These are phyloP conservation scores for Nicotiana rustica DNA, from an alignment of 305 asterid species.

Conservation along the genomic window DNA sequence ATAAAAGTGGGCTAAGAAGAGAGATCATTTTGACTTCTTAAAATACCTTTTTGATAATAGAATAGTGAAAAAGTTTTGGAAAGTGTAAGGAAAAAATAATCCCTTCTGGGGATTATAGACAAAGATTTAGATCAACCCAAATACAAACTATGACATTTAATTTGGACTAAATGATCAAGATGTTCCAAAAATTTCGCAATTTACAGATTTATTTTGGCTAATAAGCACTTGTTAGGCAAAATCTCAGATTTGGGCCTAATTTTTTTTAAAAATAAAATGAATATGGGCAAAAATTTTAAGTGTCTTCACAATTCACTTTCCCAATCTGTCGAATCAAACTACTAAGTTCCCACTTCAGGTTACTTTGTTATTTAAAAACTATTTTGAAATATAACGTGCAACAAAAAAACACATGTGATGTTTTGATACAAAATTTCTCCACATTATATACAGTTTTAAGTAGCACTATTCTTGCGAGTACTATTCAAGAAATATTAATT, in stretches of 20 bases:
- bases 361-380: conserved; percentile 20
- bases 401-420: conserved; percentile 11
- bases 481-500: neutral
- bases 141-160: neutral
- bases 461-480: neutral
- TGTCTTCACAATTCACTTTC: neutral
- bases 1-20: neutral
- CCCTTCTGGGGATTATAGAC: conserved; percentile 12
- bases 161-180: neutral
- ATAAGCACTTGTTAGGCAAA: neutral
- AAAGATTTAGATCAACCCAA: neutral
- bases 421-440: neutral
- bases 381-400: conserved; percentile 17
- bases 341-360: neutral
- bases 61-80: neutral
- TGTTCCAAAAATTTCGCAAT: neutral
- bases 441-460: neutral
- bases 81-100: conserved; percentile 12
- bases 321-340: neutral
- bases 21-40: conserved; percentile 2
- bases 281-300: neutral
- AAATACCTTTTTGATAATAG: neutral
- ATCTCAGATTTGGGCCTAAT: neutral
- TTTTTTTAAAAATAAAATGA: too few species aligned
- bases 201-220: neutral